Base-by-base conservation (phyloP, 2,329 filamentous ascomycete species). In the Ceratocystis ficicola region DNA sequence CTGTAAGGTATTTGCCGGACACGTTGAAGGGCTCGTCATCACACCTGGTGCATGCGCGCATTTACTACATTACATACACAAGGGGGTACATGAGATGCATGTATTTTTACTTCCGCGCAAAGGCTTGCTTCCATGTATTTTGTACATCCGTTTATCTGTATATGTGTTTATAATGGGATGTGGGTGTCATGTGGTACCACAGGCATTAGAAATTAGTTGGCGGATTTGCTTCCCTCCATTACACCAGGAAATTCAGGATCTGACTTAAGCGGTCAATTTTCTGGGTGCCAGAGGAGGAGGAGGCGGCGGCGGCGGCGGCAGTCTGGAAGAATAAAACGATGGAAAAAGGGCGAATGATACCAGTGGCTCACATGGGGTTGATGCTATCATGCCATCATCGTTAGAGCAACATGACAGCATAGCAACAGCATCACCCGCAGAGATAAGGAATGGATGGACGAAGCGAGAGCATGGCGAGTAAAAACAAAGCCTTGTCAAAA, bases 161-260 rank as follows among this genome's bases (percentile, higher is more conserved):
- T 44, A 44, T 44, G 20, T 62, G 17, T 44, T 36, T 41, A 25
- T 30, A 17, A 41, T 46, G 36, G 41, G 41, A 22, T 46, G 41
- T 46, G 20, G n/a, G 60, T 62, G 41, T 46, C 60, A 44, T 48
- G 60, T 62, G 44, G 60, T 46, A 30, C 41, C 60, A 62, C 44
- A 44, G 60, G 25, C 60, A 62, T 62, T 62, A 17, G 30, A 48
- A 62, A 46, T 46, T 62, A 28, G 44, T 48, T 62, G 41, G 41
- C 60, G 60, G 41, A 62, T 46, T 48, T 48, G 41, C 15, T 62
- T 28, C 60, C 22, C 60, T 62, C 36, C 20, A 28, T 62, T 30
- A 44, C 60, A 48, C 41, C 36, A 62, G 44, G 36, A 44, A 36
- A 30, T 28, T 41, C 36, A 62, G 32, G 36, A 44, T 62, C 17